A percentile compares a stretch with the other conserved stretches of the same genome.
These are phyloP conservation scores for Suhomyces xylopsoci DNA, from an alignment of 805 yeast genomes.

Conservation along the genomic window DNA sequence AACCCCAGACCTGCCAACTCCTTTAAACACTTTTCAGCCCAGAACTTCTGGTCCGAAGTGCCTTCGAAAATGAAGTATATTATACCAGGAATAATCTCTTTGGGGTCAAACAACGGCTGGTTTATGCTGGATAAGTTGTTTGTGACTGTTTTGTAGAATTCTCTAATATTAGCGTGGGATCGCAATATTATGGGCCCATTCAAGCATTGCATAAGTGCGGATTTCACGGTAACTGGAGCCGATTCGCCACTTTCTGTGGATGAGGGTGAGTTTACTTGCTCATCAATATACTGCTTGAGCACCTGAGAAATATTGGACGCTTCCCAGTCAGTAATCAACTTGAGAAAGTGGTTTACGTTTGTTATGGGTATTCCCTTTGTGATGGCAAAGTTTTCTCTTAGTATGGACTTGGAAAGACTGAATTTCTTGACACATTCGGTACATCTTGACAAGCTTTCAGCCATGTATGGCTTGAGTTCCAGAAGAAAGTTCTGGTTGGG, in stretches of 20 bases:
- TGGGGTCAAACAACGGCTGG: background rate
- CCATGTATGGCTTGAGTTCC: conserved; percentile 41
- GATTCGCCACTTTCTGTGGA: background rate
- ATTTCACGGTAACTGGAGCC: background rate
- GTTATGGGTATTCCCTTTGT: conserved; percentile 42
- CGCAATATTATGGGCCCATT: conserved; percentile 8
- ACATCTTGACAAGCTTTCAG: conserved; percentile 46
- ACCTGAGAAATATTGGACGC: conserved; percentile 7
- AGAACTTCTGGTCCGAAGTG: conserved; percentile 38
- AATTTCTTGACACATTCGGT: conserved; percentile 52
- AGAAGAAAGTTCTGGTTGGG: conserved; percentile 43
- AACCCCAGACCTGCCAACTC: background rate
- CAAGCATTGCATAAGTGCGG: conserved; percentile 5
- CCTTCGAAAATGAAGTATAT: conserved; percentile 58
- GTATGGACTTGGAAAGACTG: conserved; percentile 49
- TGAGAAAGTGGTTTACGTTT: conserved; percentile 30
- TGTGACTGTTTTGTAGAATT: conserved; percentile 2
- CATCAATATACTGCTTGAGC: background rate
- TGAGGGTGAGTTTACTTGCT: background rate
- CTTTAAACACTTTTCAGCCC: conserved; percentile 40
- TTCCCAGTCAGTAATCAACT: conserved; percentile 37
- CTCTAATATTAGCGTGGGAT: background rate
- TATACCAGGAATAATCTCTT: conserved; percentile 43
- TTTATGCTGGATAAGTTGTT: background rate
- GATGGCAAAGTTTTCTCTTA: conserved; percentile 51